These are phyloP conservation scores for Guadua angustifolia DNA, from an alignment of 176 grass and related monocot genomes.

Conservation along the genomic window DNA sequence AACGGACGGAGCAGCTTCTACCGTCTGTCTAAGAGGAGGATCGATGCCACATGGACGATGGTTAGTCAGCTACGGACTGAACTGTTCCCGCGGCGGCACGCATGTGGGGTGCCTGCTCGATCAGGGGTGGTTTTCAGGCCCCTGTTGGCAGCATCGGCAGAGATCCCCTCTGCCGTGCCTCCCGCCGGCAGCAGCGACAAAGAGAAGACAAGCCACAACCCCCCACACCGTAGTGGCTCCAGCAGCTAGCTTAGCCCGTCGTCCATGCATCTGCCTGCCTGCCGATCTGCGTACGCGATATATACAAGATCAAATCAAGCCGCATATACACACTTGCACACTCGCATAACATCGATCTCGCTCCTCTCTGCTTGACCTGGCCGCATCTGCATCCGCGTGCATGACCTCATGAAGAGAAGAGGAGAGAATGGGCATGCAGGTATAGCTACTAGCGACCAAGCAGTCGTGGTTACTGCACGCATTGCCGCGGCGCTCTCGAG, in stretches of 20 bases:
- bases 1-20: too few relatives aligned
- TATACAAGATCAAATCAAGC: background rate
- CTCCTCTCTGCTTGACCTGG: background rate
- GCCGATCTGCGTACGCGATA: background rate
- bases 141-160: conserved; percentile 54
- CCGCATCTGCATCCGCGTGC: background rate
- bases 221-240: background rate
- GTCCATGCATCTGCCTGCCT: background rate
- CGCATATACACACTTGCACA: background rate
- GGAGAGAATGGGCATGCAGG: background rate
- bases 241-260: too few relatives aligned
- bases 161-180: conserved; percentile 62
- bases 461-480: conserved; percentile 6
- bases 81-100: conserved; percentile 20
- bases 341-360: background rate
- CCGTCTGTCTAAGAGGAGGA: background rate
- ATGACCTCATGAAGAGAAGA: background rate
- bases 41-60: conserved; percentile 30
- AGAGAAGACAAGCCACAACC: conserved; percentile 54
- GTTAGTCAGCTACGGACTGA: background rate
- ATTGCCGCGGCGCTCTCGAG: background rate
- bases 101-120: conserved; percentile 58
- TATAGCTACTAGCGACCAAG: conserved; percentile 11
- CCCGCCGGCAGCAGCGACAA: conserved; percentile 65
- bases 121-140: conserved; percentile 46